A percentile compares a stretch with the other conserved stretches of the same genome.
Conservation (phyloP, 805 yeast species). For the Pichia sporocuriosa region DNA sequence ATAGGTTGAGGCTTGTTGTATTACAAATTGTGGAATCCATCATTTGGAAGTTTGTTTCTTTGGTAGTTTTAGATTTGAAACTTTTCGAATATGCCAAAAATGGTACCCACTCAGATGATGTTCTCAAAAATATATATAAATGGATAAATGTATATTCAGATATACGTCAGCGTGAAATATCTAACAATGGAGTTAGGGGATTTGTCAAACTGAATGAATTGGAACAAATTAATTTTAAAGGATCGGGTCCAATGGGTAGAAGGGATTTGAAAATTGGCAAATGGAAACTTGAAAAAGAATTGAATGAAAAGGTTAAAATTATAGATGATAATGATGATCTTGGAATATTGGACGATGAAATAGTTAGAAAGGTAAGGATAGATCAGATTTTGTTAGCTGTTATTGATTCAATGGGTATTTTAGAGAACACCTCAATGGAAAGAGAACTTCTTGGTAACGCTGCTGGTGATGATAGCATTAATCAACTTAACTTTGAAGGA, state of each 20-base stretch:
- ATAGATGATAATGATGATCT: conserved; percentile 32
- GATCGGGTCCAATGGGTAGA: conserved; percentile 35
- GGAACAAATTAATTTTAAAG: conserved; percentile 1
- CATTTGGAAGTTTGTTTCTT: conserved; percentile 7
- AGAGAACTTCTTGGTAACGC: conserved; percentile 49
- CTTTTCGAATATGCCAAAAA: background rate
- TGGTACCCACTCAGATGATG: background rate
- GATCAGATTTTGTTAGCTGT: conserved; percentile 50
- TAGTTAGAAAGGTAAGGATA: conserved; percentile 45
- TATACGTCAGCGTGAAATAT: conserved; percentile 5
- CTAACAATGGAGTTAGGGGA: conserved; percentile 7
- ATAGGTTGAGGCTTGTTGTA: conserved; percentile 11
- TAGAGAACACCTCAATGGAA: conserved; percentile 63
- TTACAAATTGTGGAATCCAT: conserved; percentile 12
- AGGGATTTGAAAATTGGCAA: conserved; percentile 70
- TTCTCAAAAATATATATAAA: conserved; percentile 9
- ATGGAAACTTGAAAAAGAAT: conserved; percentile 52
- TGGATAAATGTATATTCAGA: conserved; percentile 11
- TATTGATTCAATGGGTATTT: conserved; percentile 44
- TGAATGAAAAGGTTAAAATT: conserved; percentile 37
- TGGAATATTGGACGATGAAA: conserved; percentile 54
- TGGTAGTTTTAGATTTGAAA: conserved; percentile 6
- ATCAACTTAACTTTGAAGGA: conserved; percentile 13
- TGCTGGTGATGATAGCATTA: conserved; percentile 14
- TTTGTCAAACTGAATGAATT: conserved; percentile 11